Base-by-base conservation (phyloP, 208 protist genomes). In the Crithidia sp. region DNA sequence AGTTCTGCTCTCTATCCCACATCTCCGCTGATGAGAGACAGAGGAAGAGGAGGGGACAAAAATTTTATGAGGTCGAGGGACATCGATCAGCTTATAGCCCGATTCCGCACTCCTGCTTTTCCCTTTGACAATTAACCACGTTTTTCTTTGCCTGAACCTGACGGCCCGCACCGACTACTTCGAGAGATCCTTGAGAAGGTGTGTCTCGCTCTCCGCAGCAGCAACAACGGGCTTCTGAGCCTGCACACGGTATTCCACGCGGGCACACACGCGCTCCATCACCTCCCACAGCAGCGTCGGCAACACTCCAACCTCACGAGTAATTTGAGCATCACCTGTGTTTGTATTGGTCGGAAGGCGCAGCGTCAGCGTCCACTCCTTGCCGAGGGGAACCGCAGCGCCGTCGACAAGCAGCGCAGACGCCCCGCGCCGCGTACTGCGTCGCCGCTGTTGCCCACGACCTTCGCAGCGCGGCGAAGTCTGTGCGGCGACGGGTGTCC, bases 281-380 rank as follows among this genome's bases (percentile, higher is more conserved):
- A 76, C 72, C 19, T 83, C 73, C 67, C 73, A 74, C 3, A 59
- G 39, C 19, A 78, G 41, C 14, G 50, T 13, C 37, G 17, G 17
- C n/a, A 50, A 12, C 9, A 39, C 14, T 10, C 36, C 58, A 17
- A 0, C 28, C 28, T 1, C 28, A 28, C 28, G 28, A 28, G 28
- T 28, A 2, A 2, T 28, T 28, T 28, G 28, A 28, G 28, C 28
- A 28, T 28, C 28, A 28, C 28, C 28, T 1, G 28, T 28, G 28
- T 28, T 28, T 28, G 28, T 1, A 0, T 28, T 1, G 28, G 28
- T 28, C 28, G 28, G 50, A 13, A 68, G 5, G 14, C 40, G 52
- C 40, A 79, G 17, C 37, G 67, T 64, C 54, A 79, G 50, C 28
- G 37, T 37, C 74, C 74, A 79, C 17, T 79, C 74, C 28, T 79